Conservation (phyloP, 345 rosid species). For the Firmiana major region DNA sequence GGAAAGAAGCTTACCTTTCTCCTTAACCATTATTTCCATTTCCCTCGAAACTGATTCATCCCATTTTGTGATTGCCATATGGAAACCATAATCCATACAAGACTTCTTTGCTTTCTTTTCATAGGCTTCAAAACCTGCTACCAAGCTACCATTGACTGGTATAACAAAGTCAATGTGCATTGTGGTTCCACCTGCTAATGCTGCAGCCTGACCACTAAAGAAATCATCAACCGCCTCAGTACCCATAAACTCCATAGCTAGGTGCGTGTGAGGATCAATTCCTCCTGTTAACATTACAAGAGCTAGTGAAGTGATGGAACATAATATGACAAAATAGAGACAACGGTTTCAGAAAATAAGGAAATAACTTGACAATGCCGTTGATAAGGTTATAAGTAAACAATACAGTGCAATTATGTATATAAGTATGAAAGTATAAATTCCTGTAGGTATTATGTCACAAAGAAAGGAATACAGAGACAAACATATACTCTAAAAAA, state of each 20-base stretch:
- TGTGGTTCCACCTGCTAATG: slow-evolving; percentile 97
- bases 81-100: slow-evolving; percentile 98
- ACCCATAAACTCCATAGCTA: slow-evolving; percentile 76
- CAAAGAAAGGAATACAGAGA: neutral
- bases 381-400: neutral
- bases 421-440: neutral
- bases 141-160: slow-evolving; percentile 75
- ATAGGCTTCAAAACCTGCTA: slow-evolving; percentile 70
- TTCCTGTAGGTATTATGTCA: neutral
- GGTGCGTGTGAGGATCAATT: slow-evolving; percentile 95
- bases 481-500: neutral
- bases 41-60: slow-evolving; percentile 75
- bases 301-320: neutral
- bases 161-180: slow-evolving; percentile 95
- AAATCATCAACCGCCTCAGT: slow-evolving; percentile 78
- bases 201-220: slow-evolving; percentile 98
- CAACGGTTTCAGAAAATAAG: neutral
- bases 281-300: slow-evolving; percentile 51
- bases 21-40: slow-evolving; percentile 86
- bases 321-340: neutral
- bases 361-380: neutral
- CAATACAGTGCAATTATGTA: neutral
- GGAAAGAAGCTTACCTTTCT: slow-evolving; percentile 52
- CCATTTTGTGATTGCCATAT: slow-evolving; percentile 94
- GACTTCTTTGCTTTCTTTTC: slow-evolving; percentile 63